Base-by-base conservation (phyloP, 805 yeast species). In the Wickerhamiella sorbophila region DNA sequence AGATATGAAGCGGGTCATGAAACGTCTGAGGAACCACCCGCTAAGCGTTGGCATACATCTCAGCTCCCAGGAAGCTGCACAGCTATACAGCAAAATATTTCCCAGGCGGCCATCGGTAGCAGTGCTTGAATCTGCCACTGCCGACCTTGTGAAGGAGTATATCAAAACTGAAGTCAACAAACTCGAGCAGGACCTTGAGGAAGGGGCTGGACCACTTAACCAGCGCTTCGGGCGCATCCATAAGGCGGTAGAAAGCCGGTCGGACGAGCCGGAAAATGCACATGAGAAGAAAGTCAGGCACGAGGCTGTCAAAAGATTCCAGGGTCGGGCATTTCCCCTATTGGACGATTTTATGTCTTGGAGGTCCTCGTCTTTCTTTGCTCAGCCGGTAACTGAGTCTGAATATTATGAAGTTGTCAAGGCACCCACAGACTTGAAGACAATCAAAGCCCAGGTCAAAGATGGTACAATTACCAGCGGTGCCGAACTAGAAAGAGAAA, bases 291-390 rank as follows among this genome's bases (percentile, higher is more conserved):
- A 18, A 21, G 12, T 21, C 5, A 46, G n/a, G 10, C 43, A 4
- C 12, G 50, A 16, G 5, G 42, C 46, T 9, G 66, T 65, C 43
- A 75, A 77, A 52, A 65, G 75, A 48, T 76, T 81, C 58, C 80
- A 74, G 48, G 63, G 69, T 18, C 63, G 78, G 16, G 78, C 84
- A 0, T 62, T 69, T 5, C 80, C 78, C 36, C 62, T 83, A 26
- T 59, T 83, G 38, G 66, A 73, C 15, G 77, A 77, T 46, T 74
- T 82, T 6, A 70, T 78, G 31, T 75, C 83, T 1, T 79, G 80
- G 56, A 65, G 83, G 44, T 78, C 72, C 52, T 81, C 91, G 0
- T 76, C 86, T 0, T 77, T 82, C 43, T 83, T 83, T 55, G 55
- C 79, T 31, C 73, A 70, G 41, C 84, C 91, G 0, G 91, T 83